These are phyloP conservation scores for Rehmannia glutinosa DNA, from an alignment of 257 asterid species.

Conservation along the genomic window DNA sequence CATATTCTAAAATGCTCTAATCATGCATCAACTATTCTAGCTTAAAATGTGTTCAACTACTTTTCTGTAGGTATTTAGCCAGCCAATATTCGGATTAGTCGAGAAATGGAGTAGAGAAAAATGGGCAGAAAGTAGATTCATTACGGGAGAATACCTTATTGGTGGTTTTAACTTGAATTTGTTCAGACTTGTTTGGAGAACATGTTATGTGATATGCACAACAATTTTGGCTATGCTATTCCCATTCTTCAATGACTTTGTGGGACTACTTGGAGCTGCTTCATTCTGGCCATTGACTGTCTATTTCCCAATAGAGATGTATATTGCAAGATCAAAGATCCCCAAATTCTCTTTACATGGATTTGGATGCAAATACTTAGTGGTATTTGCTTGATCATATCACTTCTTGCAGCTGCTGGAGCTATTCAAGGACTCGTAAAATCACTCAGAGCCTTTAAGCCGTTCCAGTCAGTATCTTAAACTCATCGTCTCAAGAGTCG, in stretches of 20 bases:
- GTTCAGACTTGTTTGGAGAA: constrained; percentile 62
- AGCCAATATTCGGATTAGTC: constrained; percentile 54
- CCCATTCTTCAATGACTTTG: constrained; percentile 69
- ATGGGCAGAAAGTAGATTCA: constrained; percentile 36
- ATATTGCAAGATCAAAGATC: constrained; percentile 31
- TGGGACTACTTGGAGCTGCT: constrained; percentile 61
- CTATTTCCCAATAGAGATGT: constrained; percentile 63
- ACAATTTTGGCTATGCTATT: constrained; percentile 52
- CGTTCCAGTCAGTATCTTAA: constrained; percentile 43
- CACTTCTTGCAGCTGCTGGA: constrained; percentile 64
- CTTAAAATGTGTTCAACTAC: too few species aligned
- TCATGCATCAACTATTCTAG: too few species aligned
- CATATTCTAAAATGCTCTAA: too few species aligned
- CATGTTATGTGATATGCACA: constrained; percentile 41
- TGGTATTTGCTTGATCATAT: constrained; percentile 37
- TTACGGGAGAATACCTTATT: constrained; percentile 21
- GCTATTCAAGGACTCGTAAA: constrained; percentile 50
- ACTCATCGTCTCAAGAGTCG: not conserved
- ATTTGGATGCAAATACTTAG: constrained; percentile 40
- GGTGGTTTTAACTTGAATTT: constrained; percentile 21
- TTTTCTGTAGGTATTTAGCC: constrained; percentile 43
- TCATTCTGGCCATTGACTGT: constrained; percentile 69
- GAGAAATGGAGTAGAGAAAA: constrained; percentile 29
- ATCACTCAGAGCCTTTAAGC: constrained; percentile 25
- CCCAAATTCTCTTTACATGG: constrained; percentile 38